Percentiles rank a stretch among this genome's conserved stretches.
Conservation (phyloP, 2,329 filamentous ascomycete species). For the Aspergillus fumigatiaffinis region DNA sequence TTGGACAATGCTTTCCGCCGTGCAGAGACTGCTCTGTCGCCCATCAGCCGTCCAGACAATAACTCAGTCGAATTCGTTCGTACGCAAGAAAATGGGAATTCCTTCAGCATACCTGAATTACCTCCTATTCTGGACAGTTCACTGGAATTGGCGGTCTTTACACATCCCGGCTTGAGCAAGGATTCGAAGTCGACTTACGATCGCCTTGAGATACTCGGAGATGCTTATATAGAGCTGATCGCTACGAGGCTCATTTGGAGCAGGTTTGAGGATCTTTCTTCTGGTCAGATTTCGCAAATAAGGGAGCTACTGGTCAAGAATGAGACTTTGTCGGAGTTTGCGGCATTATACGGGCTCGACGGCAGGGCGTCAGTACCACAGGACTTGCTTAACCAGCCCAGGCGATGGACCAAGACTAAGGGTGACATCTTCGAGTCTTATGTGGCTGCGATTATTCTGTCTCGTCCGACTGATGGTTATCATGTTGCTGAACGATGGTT, state of each 20-base stretch:
- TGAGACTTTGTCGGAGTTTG: slow-evolving; percentile 66
- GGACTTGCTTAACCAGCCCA: slow-evolving; percentile 41
- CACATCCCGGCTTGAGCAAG: slow-evolving; percentile 53
- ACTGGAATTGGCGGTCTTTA: slow-evolving; percentile 63
- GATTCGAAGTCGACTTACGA: slow-evolving; percentile 59
- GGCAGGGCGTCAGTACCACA: slow-evolving; percentile 56
- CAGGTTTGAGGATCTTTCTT: slow-evolving; percentile 61
- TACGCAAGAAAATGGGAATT: not conserved
- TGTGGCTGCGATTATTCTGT: slow-evolving; percentile 71
- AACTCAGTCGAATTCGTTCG: not conserved
- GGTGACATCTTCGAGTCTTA: slow-evolving; percentile 92
- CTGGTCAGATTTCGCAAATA: slow-evolving; percentile 69
- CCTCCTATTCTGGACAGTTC: slow-evolving; percentile 58
- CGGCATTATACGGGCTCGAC: slow-evolving; percentile 67
- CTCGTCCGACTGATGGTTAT: slow-evolving; percentile 62
- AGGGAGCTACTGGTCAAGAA: slow-evolving; percentile 81
- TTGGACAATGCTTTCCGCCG: slow-evolving; percentile 19
- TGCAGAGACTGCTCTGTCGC: slow-evolving; percentile 1
- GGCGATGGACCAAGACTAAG: slow-evolving; percentile 67
- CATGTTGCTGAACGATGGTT: slow-evolving; percentile 65
- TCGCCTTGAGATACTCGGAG: slow-evolving; percentile 81
- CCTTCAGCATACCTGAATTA: slow-evolving; percentile 33
- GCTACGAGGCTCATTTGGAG: slow-evolving; percentile 71
- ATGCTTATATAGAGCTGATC: slow-evolving; percentile 77
- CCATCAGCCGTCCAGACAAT: not conserved